Conservation (phyloP, 768 basidiomycete genomes). For the Pleurotus sapidus region DNA sequence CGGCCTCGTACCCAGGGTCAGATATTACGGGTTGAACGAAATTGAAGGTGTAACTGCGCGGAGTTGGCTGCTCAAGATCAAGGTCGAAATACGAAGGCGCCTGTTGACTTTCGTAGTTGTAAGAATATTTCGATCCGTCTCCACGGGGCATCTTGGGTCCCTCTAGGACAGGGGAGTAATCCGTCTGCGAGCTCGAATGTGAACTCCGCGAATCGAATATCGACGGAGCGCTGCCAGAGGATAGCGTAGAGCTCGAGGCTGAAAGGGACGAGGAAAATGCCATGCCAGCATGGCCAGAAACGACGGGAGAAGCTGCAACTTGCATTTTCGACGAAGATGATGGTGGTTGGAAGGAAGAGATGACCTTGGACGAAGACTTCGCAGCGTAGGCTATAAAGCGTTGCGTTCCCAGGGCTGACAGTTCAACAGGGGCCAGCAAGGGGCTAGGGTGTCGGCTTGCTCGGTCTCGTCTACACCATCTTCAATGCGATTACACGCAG, state of each 20-base stretch:
- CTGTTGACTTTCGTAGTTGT: too few relatives aligned
- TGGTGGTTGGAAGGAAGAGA: too few relatives aligned
- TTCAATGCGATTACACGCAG: too few relatives aligned
- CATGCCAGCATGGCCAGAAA: background rate
- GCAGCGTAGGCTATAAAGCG: too few relatives aligned
- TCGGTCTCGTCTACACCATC: too few relatives aligned
- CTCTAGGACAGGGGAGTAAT: background rate
- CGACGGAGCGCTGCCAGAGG: background rate
- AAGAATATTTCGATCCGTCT: background rate
- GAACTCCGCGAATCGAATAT: background rate
- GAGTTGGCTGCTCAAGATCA: background rate
- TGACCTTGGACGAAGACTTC: too few relatives aligned
- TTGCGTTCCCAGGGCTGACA: too few relatives aligned
- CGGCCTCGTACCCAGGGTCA: background rate
- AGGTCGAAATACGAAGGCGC: background rate
- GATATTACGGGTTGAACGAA: background rate
- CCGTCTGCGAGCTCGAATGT: constrained; percentile 2
- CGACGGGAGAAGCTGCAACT: background rate
- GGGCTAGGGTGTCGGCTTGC: too few relatives aligned
- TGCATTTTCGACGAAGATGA: background rate
- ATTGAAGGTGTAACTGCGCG: background rate
- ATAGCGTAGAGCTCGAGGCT: background rate
- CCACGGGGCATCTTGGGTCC: background rate
- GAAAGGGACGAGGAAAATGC: background rate
- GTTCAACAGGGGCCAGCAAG: too few relatives aligned